Evolutionary conservation across 257 asterid species (phyloP), one percentile per base, ranked within the genome.

Genomic region (Echites panduratus): DNA sequence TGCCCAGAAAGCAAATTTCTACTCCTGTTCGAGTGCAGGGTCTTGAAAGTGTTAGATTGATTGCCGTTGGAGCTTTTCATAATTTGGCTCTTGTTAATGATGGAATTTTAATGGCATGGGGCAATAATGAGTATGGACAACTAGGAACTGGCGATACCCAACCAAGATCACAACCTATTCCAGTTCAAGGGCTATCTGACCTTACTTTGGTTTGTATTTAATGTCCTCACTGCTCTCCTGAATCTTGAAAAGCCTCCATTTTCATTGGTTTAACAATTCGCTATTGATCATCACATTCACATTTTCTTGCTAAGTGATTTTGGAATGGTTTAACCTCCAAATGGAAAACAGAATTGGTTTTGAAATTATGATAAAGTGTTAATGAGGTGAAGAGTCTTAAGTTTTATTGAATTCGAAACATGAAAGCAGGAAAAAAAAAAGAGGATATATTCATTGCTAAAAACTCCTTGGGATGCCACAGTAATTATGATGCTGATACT

Each of bases 141-240:
- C 92, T 95, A 74, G 99, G 99, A 77, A 95, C 90, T 41, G 98
- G 97, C 16, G 99, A 95, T 84, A 95, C 99, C 68, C 99, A 95
- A 82, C 99, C 98, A 66, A 87, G 98, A 85, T 95, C 99, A 62
- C 97, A 92, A 72, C 99, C 99, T 57, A 78, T 95, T 71, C 88
- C 95, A 1, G 96, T 95, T 74, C 99, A 92, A 70, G 98, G 97
- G 52, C 85, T 92, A 70, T 84, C 89, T 11, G 99, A 78, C 81
- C 93, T 83, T 71, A 89, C 85, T 67, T 79, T 95, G 99, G 99
- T 95, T 71, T 68, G 96, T 81, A 53, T 75, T 75, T 54, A 54
- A 24, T 38, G 48, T 40, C 1, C 0, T 38, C 17, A 7, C 27
- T 64, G 29, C 20, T 64, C 8, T n/a, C 48, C 14, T 64, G 27